Base-by-base conservation (phyloP, 371 early-diverging fungal genomes). In the Conidiobolus incongruus region DNA sequence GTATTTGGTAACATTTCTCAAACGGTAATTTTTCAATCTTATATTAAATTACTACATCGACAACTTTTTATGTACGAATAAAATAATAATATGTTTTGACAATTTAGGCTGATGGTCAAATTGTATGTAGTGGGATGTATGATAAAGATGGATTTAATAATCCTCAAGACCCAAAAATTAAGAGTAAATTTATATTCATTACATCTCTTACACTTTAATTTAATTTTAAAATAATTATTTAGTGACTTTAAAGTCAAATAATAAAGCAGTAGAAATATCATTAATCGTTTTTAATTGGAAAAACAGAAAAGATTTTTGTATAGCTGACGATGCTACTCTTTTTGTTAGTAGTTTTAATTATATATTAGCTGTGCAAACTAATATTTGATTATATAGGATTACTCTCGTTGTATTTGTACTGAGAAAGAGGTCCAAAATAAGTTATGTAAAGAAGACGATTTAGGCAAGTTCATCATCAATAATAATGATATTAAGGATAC, bases 121-220 rank as follows among this genome's bases (percentile, higher is more conserved):
- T 19, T 60, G 63, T 15, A 51, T 58, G 59, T 54, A 50, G 46
- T 52, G 59, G 43, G 8, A 34, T 43, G 21, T 43, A 43, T 17
- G 30, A 15, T 17, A 43, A 43, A 30, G 34, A 30, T 34, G 20
- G n/a, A 15, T 43, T 43, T 29, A 31, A 31, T 4, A 43, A 34
- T 10, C 20, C 11, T 13, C 11, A 43, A n/a, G 15, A 43, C 19
- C 33, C 43, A 3, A 33, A 11, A 12, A 22, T 43, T 6, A 43
- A 30, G n/a, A 21, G 31, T 16, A 35, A 21, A 12, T 7, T 43
- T 6, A 31, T 11, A 43, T n/a, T 8, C n/a, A 21, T 33, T 21
- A 37, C n/a, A 15, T 37, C 4, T 31, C 23, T 12, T 10, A 33
- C 17, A 34, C 43, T 4, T 43, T 35, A 20, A 12, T 43, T n/a